Evolutionary conservation across 257 asterid species (phyloP), one percentile per base, ranked within the genome.

Genomic region (Solanum chilense): DNA sequence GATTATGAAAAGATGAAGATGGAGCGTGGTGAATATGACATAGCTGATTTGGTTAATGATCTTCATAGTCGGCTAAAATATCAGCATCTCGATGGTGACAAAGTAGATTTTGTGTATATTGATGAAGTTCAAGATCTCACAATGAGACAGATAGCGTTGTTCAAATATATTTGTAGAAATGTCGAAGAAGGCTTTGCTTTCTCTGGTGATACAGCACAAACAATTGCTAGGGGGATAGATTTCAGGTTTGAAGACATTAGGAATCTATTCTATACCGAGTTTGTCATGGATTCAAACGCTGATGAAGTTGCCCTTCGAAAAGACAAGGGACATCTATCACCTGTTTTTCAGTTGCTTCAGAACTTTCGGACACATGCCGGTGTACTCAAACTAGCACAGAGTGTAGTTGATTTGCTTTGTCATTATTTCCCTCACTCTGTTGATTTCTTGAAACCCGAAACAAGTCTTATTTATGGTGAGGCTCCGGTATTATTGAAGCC

Each of bases 61-160:
- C 89, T 95, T 88, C 94, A 95, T 84, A 52, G 44, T 83, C 89
- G 98, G 44, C 92, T 95, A 5, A 86, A 71, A 47, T 86, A 83
- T 31, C 90, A 84, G 25, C 81, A 69, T 35, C 66, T 93, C 35
- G 76, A 76, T 0, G 92, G 98, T 62, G 95, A 93, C 86, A 93
- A 93, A 86, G 92, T 95, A 92, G 96, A 95, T 86, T 95, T 92
- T 87, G 96, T 95, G 2, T 94, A 93, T 87, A 88, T 94, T 87
- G 96, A 94, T 87, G 98, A 94, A 90, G 95, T 94, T 5, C 98
- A 93, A 69, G 98, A 94, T 77, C 94, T 94, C 10, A 92, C 91
- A 8, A 92, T 93, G 94, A 89, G 91, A 29, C 98, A 94, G 66
- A 88, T 93, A 33, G 89, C 95, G 2, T 95, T 94, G 35, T 93